Conservation (phyloP, 148 eudicot species). For the Cornus suecica region DNA sequence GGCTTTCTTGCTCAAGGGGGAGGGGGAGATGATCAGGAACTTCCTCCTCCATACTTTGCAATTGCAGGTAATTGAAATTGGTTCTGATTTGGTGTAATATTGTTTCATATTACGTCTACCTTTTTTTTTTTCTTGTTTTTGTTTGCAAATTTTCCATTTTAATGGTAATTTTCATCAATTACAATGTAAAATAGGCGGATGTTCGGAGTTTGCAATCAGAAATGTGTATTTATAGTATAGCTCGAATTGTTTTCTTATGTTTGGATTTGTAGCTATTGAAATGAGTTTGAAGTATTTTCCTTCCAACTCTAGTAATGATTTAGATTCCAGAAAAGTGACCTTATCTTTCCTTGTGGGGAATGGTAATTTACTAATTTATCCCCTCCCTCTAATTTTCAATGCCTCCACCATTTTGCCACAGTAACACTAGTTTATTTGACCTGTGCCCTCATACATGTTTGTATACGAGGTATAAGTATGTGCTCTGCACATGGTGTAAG, state of each 20-base stretch:
- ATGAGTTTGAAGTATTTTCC: neutral
- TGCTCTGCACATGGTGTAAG: no score
- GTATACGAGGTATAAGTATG: no score
- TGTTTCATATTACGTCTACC: neutral
- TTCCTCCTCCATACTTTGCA: conserved; percentile 66
- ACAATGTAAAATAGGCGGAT: neutral
- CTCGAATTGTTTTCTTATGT: neutral
- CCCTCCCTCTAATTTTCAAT: no score
- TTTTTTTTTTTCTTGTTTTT: no score
- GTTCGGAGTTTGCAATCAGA: neutral
- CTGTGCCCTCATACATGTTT: no score
- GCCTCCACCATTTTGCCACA: no score
- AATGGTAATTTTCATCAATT: neutral
- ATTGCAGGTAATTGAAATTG: conserved; percentile 41
- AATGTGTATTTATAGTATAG: neutral
- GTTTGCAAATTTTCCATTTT: no score
- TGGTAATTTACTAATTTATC: no score
- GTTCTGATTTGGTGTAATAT: neutral
- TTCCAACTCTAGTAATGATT: no score
- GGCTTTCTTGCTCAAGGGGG: conserved; percentile 65
- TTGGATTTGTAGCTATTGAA: neutral
- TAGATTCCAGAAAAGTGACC: no score
- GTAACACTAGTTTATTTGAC: no score
- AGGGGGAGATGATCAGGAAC: conserved; percentile 60
- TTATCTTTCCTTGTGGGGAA: no score